phyloP scores from a whole-genome alignment of 106 monocot genomes.

The Acorus calamus region DNA sequence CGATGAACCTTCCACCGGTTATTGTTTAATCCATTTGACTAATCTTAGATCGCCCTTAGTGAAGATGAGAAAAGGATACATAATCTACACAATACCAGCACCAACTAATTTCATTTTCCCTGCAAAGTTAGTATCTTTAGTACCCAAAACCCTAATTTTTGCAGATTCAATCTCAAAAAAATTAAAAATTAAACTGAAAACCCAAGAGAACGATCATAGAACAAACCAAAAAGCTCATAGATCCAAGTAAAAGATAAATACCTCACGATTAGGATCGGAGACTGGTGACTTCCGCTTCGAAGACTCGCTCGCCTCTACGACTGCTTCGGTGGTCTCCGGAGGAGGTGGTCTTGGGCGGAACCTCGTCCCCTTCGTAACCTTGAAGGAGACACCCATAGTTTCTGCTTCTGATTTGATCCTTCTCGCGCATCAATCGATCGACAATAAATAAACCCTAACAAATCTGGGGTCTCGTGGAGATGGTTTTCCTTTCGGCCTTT shows the following conservation, averaged over 20 bases:
- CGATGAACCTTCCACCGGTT: no score
- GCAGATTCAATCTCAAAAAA: not conserved
- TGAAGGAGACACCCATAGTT: conserved; percentile 55
- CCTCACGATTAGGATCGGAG: conserved; percentile 7
- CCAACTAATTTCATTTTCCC: no score
- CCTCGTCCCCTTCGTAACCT: conserved; percentile 42
- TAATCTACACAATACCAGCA: no score
- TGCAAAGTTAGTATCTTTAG: no score
- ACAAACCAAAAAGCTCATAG: not conserved
- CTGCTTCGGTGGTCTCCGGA: not conserved
- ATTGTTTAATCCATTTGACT: not conserved
- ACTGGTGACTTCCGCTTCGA: conserved; percentile 2
- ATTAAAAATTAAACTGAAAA: not conserved
- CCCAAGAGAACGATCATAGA: not conserved
- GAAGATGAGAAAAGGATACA: no score
- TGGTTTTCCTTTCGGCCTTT: no score
- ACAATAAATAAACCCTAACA: no score
- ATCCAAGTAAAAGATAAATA: not conserved
- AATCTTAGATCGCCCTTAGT: no score
- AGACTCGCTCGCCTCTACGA: not conserved
- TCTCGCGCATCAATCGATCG: no score
- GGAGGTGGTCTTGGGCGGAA: conserved; percentile 16
- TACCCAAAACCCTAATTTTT: no score
- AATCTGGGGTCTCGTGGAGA: no score
- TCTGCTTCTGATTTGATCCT: no score